Percentiles rank a stretch among this genome's conserved stretches.
Conservation (phyloP, 2,329 filamentous ascomycete genomes). For the Aspergillus ochraceoroseus region DNA sequence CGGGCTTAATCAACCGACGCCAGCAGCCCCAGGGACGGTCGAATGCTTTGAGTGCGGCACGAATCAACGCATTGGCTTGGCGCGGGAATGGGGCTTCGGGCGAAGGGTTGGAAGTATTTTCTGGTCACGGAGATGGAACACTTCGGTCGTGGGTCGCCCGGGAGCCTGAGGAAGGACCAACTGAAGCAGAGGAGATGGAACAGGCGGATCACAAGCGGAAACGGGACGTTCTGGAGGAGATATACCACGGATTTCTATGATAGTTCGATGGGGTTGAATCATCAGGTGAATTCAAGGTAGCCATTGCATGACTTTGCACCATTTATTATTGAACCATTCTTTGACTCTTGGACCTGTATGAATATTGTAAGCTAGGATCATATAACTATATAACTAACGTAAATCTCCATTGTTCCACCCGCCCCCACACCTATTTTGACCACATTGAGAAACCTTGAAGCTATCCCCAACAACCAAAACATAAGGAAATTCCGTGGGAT, state of each 20-base stretch:
- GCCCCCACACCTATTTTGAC: not conserved
- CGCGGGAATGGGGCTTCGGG: conserved; percentile 56
- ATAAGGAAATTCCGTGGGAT: not conserved
- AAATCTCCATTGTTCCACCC: too few relatives aligned
- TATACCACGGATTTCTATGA: conserved; percentile 70
- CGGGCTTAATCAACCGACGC: conserved; percentile 47
- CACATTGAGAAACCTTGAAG: not conserved
- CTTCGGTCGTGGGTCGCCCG: conserved; percentile 73
- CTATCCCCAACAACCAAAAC: not conserved
- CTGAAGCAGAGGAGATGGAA: conserved; percentile 49
- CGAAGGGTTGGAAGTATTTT: conserved; percentile 66
- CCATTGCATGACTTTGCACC: too few relatives aligned
- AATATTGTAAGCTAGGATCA: too few relatives aligned
- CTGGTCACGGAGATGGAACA: conserved; percentile 75
- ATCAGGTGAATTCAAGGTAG: too few relatives aligned
- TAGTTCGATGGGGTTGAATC: not conserved
- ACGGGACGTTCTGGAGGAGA: conserved; percentile 70
- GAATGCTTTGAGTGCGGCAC: conserved; percentile 51
- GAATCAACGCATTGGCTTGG: conserved; percentile 74
- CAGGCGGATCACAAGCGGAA: conserved; percentile 58
- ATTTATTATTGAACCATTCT: too few relatives aligned
- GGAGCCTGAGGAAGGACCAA: conserved; percentile 46
- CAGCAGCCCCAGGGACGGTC: conserved; percentile 39
- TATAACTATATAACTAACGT: too few relatives aligned
- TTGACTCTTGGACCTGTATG: too few relatives aligned